Evolutionary conservation across 164 flowering plant genomes (phyloP).

Genomic region (Paratinospora sagittata): DNA sequence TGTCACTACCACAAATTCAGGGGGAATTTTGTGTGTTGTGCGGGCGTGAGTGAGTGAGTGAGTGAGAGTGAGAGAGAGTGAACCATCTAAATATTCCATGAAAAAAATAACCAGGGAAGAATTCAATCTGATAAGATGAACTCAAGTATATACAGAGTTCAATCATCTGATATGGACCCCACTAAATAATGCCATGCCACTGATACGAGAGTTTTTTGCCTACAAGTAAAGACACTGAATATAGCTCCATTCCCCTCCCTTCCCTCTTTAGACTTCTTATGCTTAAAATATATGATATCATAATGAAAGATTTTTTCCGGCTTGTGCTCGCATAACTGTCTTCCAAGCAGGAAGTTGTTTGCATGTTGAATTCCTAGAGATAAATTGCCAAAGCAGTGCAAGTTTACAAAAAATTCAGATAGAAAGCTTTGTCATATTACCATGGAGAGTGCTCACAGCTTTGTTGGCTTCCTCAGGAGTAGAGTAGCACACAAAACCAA

Average conservation of each 20-base stretch:
- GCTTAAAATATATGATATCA: no score
- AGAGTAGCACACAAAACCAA: slow-evolving; percentile 92
- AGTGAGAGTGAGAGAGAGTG: no score
- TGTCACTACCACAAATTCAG: not conserved
- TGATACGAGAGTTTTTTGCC: not conserved
- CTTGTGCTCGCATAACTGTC: no score
- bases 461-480: slow-evolving; percentile 68
- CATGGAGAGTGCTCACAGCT: slow-evolving; percentile 65
- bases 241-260: no score
- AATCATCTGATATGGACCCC: not conserved
- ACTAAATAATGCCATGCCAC: not conserved
- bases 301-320: no score
- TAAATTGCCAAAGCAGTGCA: not conserved
- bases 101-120: not conserved
- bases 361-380: not conserved
- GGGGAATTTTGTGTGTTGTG: not conserved
- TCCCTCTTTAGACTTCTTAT: no score
- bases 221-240: not conserved
- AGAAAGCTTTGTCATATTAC: slow-evolving; percentile 26
- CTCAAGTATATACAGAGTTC: not conserved
- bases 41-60: no score
- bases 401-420: not conserved
- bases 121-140: not conserved
- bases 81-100: no score
- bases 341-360: not conserved